Evolutionary conservation across 352 stramenopile species (phyloP).

Genomic region (Phytophthora sp.): DNA sequence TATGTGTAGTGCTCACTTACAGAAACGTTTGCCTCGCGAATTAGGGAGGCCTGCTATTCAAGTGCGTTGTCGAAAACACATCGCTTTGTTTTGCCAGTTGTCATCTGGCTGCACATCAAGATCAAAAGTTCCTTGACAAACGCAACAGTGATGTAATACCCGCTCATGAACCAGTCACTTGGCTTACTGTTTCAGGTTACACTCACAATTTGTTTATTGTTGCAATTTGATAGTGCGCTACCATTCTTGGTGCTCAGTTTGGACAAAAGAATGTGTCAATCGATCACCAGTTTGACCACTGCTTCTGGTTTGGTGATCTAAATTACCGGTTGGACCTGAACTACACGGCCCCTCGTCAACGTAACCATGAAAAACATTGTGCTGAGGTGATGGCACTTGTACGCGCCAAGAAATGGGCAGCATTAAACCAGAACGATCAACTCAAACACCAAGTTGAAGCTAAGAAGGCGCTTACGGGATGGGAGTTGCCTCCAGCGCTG

Average conservation of each 20-base stretch:
- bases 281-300: constrained; percentile 86
- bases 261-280: constrained; percentile 71
- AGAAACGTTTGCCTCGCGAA: not conserved
- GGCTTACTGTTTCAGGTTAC: not conserved
- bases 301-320: constrained; percentile 88
- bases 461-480: constrained; percentile 64
- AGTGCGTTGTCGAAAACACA: constrained; percentile 76
- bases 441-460: constrained; percentile 67
- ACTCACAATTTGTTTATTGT: not conserved
- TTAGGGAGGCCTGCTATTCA: constrained; percentile 81
- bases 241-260: constrained; percentile 75
- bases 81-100: constrained; percentile 89
- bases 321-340: constrained; percentile 87
- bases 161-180: not conserved
- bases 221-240: constrained; percentile 52
- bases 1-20: too few relatives aligned
- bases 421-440: constrained; percentile 81
- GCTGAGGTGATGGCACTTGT: constrained; percentile 66
- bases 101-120: constrained; percentile 84
- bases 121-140: constrained; percentile 87
- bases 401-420: constrained; percentile 62
- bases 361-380: constrained; percentile 73
- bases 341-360: constrained; percentile 50
- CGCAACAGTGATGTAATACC: constrained; percentile 77
- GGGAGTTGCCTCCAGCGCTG: constrained; percentile 61